Base-by-base conservation (phyloP, 2,329 filamentous ascomycete species). In the Alternaria infectoria region DNA sequence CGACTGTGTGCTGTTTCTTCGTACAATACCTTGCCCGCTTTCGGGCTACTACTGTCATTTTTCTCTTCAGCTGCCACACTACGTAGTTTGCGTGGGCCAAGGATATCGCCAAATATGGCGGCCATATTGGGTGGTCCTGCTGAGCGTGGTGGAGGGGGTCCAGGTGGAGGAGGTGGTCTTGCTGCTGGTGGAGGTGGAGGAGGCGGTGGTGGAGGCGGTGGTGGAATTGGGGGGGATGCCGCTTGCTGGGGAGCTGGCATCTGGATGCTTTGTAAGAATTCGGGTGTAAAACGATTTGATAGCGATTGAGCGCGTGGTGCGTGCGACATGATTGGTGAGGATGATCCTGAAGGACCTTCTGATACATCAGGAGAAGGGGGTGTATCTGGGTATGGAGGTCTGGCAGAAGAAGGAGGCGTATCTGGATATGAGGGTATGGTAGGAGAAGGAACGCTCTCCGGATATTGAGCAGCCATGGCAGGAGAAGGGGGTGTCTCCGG, bases 1-100 rank as follows among this genome's bases (percentile, higher is more conserved):
- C 28, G 54, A 30, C 68, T 68, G 21, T 69, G 57, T 10, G 47
- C 21, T 36, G 62, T 69, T n/a, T 50, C 43, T 9, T 65, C 46
- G 32, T 69, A 69, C 15, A 30, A 21, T 8, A 61, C 59, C 11
- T 17, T n/a, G 7, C 21, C 28, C 46, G n/a, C 49, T 23, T 3
- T 28, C 8, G 55, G 23, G 8, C 28, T 51, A 19, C 28, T 51
- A 3, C 15, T 12, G 19, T 56, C 57, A 19, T 43, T 61, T 19
- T 62, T 55, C 6, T 59, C 32, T 23, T 49, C n/a, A 13, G 49
- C 40, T 19, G 32, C 23, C 11, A 65, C 57, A 40, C 40, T 60
- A 12, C 60, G 57, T 15, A 63, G 45, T 13, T 62, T 54, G 17
- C 30, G 26, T 3, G 54, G 46, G 8, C 40, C n/a, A 19, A 54